phyloP scores from a whole-genome alignment of 164 flowering plant genomes.

The Dillenia turbinata region DNA sequence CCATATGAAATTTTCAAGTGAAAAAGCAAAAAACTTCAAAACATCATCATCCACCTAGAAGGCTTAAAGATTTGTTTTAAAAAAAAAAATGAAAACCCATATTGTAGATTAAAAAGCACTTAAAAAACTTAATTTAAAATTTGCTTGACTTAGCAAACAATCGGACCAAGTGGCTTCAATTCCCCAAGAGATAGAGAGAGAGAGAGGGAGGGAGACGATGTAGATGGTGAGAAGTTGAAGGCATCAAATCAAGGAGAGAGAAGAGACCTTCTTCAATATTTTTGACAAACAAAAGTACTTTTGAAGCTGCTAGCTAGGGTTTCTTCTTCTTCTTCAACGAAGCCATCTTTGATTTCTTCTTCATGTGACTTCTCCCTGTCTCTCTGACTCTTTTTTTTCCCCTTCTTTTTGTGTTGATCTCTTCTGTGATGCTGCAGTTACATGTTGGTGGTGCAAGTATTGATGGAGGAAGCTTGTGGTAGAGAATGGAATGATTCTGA shows the following conservation, averaged over 20 bases:
- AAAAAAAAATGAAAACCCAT: neutral
- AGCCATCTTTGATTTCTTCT: constrained; percentile 1
- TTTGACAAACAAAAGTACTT: neutral
- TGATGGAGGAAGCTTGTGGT: neutral
- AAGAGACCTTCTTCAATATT: neutral
- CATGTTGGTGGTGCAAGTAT: no score
- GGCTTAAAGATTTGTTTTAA: neutral
- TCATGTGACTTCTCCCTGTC: neutral
- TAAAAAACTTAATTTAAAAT: constrained; percentile 1
- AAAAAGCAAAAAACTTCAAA: neutral
- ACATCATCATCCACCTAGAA: neutral
- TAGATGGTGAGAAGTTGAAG: neutral
- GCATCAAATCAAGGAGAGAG: no score
- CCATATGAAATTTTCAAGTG: no score
- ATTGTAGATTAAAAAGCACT: neutral
- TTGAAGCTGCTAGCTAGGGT: constrained; percentile 2
- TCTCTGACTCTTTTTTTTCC: neutral
- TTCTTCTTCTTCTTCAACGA: constrained; percentile 4
- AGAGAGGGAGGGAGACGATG: constrained; percentile 5
- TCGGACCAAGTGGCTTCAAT: constrained; percentile 40
- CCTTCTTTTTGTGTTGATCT: no score
- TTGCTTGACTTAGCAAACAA: constrained; percentile 26
- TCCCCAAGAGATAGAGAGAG: constrained; percentile 27
- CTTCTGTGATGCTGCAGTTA: no score
- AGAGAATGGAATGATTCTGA: neutral